Evolutionary conservation across 2,329 filamentous ascomycete species (phyloP).

Genomic region (Ascochyta pisi): DNA sequence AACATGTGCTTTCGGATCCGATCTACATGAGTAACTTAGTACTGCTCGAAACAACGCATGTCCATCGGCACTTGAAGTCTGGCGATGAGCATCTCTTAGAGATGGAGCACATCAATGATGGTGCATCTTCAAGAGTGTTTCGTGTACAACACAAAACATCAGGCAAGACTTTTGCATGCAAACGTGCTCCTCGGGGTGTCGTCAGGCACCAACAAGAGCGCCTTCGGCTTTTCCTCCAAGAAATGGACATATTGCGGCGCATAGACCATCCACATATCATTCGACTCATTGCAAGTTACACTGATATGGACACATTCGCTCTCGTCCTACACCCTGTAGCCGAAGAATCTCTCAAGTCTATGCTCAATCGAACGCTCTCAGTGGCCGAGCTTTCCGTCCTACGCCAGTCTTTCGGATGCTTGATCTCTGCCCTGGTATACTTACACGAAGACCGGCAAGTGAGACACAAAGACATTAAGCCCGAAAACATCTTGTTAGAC

Average conservation of each 20-base stretch:
- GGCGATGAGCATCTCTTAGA: not conserved
- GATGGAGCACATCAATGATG: not conserved
- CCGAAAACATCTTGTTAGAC: not conserved
- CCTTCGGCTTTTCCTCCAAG: not conserved
- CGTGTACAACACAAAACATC: not conserved
- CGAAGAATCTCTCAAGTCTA: not conserved
- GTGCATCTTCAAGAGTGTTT: not conserved
- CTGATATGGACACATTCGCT: not conserved
- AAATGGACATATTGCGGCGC: not conserved
- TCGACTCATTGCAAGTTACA: not conserved
- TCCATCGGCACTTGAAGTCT: not conserved
- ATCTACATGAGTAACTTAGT: not conserved
- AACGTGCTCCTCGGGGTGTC: not conserved
- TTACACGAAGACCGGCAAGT: not conserved
- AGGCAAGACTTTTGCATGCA: not conserved
- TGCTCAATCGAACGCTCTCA: not conserved
- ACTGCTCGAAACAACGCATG: not conserved
- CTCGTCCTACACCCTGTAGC: not conserved
- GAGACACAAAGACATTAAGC: constrained; percentile 2
- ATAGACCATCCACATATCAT: not conserved
- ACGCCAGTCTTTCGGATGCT: not conserved
- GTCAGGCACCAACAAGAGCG: not conserved
- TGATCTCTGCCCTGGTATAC: not conserved
- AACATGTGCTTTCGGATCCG: not conserved
- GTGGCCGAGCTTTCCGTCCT: not conserved